Percentiles rank a stretch among this genome's conserved stretches.
Evolutionary conservation across 1,139 yeast species (phyloP).

Genomic region (Schwanniomyces etchellsii): DNA sequence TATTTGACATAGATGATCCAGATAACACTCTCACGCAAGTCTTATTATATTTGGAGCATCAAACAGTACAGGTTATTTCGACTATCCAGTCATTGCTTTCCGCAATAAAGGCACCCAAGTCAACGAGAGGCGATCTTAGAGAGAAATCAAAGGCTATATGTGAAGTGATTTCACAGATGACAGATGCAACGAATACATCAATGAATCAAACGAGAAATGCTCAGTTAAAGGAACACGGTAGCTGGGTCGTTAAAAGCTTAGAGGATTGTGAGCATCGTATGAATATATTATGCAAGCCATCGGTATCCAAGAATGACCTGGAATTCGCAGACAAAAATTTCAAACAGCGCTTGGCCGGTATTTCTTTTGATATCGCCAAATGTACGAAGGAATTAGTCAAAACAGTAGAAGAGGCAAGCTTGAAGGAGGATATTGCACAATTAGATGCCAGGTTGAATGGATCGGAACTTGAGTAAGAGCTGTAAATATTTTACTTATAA

Average conservation of each 20-base stretch:
- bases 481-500: no score
- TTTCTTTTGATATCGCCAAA: slow-evolving; percentile 93
- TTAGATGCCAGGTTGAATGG: slow-evolving; percentile 39
- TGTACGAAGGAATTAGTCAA: slow-evolving; percentile 93
- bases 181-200: slow-evolving; percentile 81
- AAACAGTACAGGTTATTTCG: slow-evolving; percentile 86
- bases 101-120: slow-evolving; percentile 70
- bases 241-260: slow-evolving; percentile 82
- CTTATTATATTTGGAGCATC: slow-evolving; percentile 83
- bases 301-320: slow-evolving; percentile 43
- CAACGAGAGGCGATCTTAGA: slow-evolving; percentile 71
- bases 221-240: slow-evolving; percentile 83
- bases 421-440: slow-evolving; percentile 68
- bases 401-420: slow-evolving; percentile 90
- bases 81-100: slow-evolving; percentile 80
- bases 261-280: slow-evolving; percentile 82
- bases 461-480: not conserved
- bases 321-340: slow-evolving; percentile 84
- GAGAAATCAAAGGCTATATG: slow-evolving; percentile 70
- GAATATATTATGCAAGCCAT: slow-evolving; percentile 54
- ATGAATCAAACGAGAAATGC: slow-evolving; percentile 85
- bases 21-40: slow-evolving; percentile 85
- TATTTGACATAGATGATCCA: slow-evolving; percentile 76
- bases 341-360: slow-evolving; percentile 90
- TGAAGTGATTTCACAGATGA: slow-evolving; percentile 76